Evolutionary conservation across 805 yeast genomes (phyloP), one percentile per base, ranked within the genome.

Genomic region (Pichia pseudocactophila): DNA sequence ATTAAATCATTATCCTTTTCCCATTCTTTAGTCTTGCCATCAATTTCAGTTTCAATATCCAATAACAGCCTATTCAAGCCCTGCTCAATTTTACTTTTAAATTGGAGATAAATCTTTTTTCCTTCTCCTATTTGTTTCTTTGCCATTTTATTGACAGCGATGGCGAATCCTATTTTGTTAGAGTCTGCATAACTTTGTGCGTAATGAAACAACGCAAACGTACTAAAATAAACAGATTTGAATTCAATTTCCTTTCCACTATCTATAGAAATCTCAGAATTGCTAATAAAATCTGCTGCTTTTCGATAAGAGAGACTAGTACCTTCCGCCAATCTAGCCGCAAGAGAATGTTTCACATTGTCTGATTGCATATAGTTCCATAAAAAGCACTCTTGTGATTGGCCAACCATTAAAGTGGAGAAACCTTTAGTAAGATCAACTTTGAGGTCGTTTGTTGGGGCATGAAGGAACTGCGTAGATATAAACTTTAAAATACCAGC

Each of bases 1-100:
- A 90, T 85, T 52, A 78, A 81, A 57, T 90, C 97, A 55, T 90
- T 90, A 56, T 90, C 97, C 50, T 83, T 87, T 20, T 73, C 78
- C 51, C 85, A 52, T 2, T 59, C 51, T 22, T 58, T 58, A 12
- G 65, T 48, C 38, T 69, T 66, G 2, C 34, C 16, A 37, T 51
- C 50, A 9, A 56, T 46, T 7, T 50, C 36, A 7, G 49, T 46
- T 5, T 41, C 41, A 15, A 46, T 15, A 5, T 43, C 43, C 15
- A 38, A 31, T n/a, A 34, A 25, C 27, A 44, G n/a, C 22, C 36
- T 35, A 20, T 30, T 12, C 2, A 44, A 45, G 5, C 37, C 34
- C 4, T 22, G 16, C 12, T 35, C 40, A 2, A 43, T 11, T 15
- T 26, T 32, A 8, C 20, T 18, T 13, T 42, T 37, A 5, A 39